phyloP scores from a whole-genome alignment of 495 filamentous ascomycete species.

The Chaetomium tenue region DNA sequence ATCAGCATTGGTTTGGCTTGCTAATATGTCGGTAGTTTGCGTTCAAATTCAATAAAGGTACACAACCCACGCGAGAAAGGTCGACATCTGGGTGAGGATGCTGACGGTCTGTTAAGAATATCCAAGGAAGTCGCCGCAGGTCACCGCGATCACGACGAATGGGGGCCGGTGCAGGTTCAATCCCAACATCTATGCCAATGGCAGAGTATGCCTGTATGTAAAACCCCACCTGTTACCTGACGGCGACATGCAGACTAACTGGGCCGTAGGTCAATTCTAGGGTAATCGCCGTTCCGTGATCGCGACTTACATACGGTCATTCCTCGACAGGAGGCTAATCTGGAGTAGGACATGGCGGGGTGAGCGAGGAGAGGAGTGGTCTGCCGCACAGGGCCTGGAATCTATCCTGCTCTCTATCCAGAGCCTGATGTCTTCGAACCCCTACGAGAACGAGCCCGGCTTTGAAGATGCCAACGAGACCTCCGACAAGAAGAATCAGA shows the following conservation, averaged over 20 bases:
- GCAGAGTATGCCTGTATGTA: constrained; percentile 86
- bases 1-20: neutral
- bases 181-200: constrained; percentile 89
- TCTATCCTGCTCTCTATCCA: constrained; percentile 95
- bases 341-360: constrained; percentile 84
- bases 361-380: constrained; percentile 88
- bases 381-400: constrained; percentile 89
- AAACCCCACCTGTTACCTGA: neutral
- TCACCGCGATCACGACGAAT: constrained; percentile 81
- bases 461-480: constrained; percentile 71
- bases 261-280: constrained; percentile 75
- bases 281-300: constrained; percentile 52
- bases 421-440: constrained; percentile 89
- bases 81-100: neutral
- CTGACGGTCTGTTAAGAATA: constrained; percentile 60
- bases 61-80: neutral
- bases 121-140: constrained; percentile 74
- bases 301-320: constrained; percentile 1
- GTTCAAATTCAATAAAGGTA: constrained; percentile 67
- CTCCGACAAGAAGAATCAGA: constrained; percentile 70
- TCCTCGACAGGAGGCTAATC: constrained; percentile 29
- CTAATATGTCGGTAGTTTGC: constrained; percentile 53
- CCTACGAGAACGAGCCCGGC: constrained; percentile 95
- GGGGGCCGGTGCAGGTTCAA: constrained; percentile 85
- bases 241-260: constrained; percentile 21